phyloP scores from a whole-genome alignment of 768 basidiomycete genomes.

The Rhodosporidiobolus sp. region DNA sequence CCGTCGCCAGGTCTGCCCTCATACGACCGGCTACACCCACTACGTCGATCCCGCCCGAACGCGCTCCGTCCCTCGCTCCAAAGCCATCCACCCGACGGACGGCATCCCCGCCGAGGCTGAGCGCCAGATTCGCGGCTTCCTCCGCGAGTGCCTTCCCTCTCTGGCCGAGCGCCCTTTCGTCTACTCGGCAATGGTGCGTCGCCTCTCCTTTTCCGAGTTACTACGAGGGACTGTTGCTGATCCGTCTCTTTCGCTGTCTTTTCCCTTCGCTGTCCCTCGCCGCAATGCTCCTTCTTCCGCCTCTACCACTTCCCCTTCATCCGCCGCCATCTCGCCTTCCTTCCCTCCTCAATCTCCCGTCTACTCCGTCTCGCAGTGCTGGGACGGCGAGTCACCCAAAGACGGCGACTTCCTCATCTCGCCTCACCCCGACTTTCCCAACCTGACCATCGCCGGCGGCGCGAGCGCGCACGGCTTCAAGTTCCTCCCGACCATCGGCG shows the following conservation, averaged over 20 bases:
- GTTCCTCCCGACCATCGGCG: slow-evolving; percentile 31
- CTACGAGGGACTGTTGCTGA: too few species aligned
- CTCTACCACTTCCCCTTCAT: too few species aligned
- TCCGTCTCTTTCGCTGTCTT: slow-evolving; percentile 1
- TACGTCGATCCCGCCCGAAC: slow-evolving; percentile 6
- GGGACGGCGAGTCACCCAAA: slow-evolving; percentile 18
- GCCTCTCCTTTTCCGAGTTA: too few species aligned
- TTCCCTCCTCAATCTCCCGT: too few species aligned
- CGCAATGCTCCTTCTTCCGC: too few species aligned
- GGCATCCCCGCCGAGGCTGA: slow-evolving; percentile 16
- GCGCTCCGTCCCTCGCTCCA: slow-evolving; percentile 10
- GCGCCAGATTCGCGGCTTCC: slow-evolving; percentile 10
- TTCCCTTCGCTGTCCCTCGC: background rate
- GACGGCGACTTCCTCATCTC: slow-evolving; percentile 27
- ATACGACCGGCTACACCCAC: slow-evolving; percentile 21
- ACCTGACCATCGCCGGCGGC: slow-evolving; percentile 22
- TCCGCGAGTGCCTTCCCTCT: slow-evolving; percentile 2
- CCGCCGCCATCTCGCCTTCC: too few species aligned
- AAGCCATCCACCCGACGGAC: slow-evolving; percentile 23
- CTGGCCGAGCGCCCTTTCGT: slow-evolving; percentile 14
- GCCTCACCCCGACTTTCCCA: slow-evolving; percentile 5
- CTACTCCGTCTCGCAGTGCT: too few species aligned
- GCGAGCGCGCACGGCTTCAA: slow-evolving; percentile 13
- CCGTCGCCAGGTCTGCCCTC: slow-evolving; percentile 5
- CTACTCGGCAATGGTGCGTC: background rate